A percentile compares a stretch with the other conserved stretches of the same genome.
Conservation (phyloP, 305 asterid genomes). For the Fraxinus ornus region DNA sequence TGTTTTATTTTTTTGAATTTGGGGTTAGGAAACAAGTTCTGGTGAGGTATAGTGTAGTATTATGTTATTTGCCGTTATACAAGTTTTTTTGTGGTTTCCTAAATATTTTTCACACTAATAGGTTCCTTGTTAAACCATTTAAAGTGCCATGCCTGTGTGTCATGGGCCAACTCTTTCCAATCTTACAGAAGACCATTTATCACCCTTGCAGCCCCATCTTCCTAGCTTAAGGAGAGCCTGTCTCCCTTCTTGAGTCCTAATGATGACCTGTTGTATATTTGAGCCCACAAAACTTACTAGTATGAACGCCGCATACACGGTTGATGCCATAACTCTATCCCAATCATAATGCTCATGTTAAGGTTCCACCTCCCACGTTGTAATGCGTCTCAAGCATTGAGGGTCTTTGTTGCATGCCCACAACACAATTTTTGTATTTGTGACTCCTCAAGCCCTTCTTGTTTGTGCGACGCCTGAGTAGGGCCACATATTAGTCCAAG, state of each 20-base stretch:
- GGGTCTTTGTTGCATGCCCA: not conserved
- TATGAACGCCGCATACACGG: not conserved
- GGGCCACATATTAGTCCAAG: not conserved
- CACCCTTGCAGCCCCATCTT: not conserved
- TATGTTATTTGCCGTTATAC: not conserved
- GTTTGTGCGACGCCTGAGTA: not conserved
- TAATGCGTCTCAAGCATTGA: not conserved
- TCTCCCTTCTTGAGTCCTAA: not conserved
- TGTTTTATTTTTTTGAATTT: not conserved
- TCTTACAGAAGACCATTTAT: not conserved
- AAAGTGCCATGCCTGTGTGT: not conserved
- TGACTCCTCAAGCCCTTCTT: not conserved
- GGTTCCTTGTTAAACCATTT: not conserved
- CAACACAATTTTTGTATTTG: not conserved
- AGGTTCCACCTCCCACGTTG: not conserved
- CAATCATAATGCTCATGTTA: not conserved
- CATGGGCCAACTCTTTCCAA: not conserved
- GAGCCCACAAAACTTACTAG: not conserved
- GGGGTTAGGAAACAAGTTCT: not conserved
- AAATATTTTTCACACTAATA: not conserved
- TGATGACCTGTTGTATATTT: conserved; percentile 1
- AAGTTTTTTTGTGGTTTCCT: conserved; percentile 6
- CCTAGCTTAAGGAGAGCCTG: not conserved
- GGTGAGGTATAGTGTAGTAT: not conserved
- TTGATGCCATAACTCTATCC: not conserved